These are phyloP conservation scores for Apocynum venetum DNA, from an alignment of 257 asterid genomes.

Conservation along the genomic window DNA sequence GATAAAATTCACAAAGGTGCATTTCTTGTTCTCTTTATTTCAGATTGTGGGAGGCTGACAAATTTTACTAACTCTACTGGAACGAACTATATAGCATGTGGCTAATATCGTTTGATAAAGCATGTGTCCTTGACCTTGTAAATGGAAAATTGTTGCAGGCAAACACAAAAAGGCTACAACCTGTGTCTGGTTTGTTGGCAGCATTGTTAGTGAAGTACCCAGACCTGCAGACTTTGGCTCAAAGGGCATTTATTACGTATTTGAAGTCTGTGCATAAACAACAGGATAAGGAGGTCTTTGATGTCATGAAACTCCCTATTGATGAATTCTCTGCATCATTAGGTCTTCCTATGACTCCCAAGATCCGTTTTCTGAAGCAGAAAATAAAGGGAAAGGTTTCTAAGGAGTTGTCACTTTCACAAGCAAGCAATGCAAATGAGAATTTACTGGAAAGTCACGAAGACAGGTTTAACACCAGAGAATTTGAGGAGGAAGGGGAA, in stretches of 20 bases:
- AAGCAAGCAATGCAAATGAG: conserved; percentile 34
- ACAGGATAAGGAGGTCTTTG: conserved; percentile 81
- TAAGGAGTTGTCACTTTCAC: conserved; percentile 45
- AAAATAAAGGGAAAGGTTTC: conserved; percentile 55
- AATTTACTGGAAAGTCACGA: conserved; percentile 32
- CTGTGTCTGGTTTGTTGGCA: conserved; percentile 73
- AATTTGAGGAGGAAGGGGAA: conserved; percentile 31
- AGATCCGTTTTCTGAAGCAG: conserved; percentile 68
- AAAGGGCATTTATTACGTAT: conserved; percentile 84
- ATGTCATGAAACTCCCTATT: conserved; percentile 65
- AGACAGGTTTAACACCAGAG: conserved; percentile 21
- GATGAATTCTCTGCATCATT: conserved; percentile 81
- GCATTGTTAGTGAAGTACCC: conserved; percentile 85
- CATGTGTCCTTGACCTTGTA: background rate
- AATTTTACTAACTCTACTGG: background rate
- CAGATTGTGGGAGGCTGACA: background rate
- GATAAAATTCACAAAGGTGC: conserved; percentile 58
- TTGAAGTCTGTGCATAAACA: conserved; percentile 76
- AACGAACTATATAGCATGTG: background rate
- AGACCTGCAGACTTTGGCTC: conserved; percentile 64
- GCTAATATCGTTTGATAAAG: background rate
- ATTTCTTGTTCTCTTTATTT: background rate
- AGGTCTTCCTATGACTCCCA: conserved; percentile 98
- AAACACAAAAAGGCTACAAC: conserved; percentile 63
- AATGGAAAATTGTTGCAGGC: conserved; percentile 40